Percentiles rank a stretch among this genome's conserved stretches.
Evolutionary conservation across 768 basidiomycete genomes (phyloP).

Genomic region (Pleurotus tuber-regium): DNA sequence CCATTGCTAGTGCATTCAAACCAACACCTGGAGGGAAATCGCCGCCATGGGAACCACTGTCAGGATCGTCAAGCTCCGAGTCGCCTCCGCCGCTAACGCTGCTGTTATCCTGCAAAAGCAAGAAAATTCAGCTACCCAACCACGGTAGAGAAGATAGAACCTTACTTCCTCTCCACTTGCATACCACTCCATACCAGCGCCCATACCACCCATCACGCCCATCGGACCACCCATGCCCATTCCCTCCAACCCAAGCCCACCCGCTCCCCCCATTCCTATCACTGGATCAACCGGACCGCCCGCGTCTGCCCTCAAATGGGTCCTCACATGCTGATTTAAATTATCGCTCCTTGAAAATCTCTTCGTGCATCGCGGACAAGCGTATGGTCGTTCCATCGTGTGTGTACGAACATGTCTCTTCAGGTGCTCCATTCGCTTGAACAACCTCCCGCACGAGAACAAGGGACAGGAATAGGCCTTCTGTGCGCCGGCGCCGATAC

Average conservation of each 20-base stretch:
- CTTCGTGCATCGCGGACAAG: slow-evolving; percentile 73
- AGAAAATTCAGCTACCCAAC: slow-evolving; percentile 13
- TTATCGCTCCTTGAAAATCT: slow-evolving; percentile 89
- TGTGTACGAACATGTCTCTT: slow-evolving; percentile 87
- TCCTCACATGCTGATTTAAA: slow-evolving; percentile 81
- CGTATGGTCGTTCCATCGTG: slow-evolving; percentile 84
- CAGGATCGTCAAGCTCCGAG: slow-evolving; percentile 15
- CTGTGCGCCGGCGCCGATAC: slow-evolving; percentile 17
- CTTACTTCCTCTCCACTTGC: slow-evolving; percentile 32
- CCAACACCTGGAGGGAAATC: slow-evolving; percentile 17
- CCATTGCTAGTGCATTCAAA: slow-evolving; percentile 24
- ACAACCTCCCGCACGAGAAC: slow-evolving; percentile 78
- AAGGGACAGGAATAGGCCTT: slow-evolving; percentile 82
- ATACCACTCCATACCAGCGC: slow-evolving; percentile 26
- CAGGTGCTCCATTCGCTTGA: slow-evolving; percentile 92
- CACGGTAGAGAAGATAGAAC: slow-evolving; percentile 14
- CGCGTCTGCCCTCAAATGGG: slow-evolving; percentile 59
- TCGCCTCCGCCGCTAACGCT: slow-evolving; percentile 17
- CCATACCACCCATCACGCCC: slow-evolving; percentile 19
- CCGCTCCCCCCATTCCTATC: slow-evolving; percentile 25
- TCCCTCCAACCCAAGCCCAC: slow-evolving; percentile 21
- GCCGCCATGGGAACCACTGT: slow-evolving; percentile 24
- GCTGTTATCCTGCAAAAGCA: slow-evolving; percentile 11
- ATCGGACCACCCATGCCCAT: no score
- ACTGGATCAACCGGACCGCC: slow-evolving; percentile 25